phyloP scores from a whole-genome alignment of 352 stramenopile genomes.

The Globisporangium echinulatum region DNA sequence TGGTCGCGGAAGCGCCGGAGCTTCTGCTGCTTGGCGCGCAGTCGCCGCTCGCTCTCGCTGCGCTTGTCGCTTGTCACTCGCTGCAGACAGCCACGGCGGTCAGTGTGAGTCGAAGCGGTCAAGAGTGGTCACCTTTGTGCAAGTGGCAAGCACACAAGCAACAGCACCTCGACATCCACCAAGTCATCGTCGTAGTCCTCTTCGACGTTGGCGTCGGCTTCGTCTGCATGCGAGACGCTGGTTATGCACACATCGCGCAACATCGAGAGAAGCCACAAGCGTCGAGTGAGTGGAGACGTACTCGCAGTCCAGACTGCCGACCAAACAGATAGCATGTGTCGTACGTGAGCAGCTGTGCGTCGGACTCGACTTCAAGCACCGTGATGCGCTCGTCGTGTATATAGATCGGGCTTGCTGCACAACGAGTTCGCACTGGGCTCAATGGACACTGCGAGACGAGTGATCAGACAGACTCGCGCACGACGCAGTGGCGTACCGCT shows the following conservation, averaged over 20 bases:
- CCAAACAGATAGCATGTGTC: not conserved
- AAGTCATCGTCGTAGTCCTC: constrained; percentile 2
- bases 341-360: constrained; percentile 1
- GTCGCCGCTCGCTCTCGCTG: constrained; percentile 22
- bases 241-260: not conserved
- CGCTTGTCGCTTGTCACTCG: constrained; percentile 29
- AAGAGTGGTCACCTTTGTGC: not conserved
- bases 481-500: too few species aligned
- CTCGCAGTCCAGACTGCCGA: not conserved
- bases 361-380: not conserved
- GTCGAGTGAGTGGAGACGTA: too few species aligned
- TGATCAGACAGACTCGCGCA: too few species aligned
- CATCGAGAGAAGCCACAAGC: not conserved
- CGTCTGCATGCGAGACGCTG: not conserved
- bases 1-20: constrained; percentile 55
- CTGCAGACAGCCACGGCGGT: constrained; percentile 6
- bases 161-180: constrained; percentile 6
- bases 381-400: not conserved
- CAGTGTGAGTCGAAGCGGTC: not conserved
- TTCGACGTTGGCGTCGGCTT: not conserved
- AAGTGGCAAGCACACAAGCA: not conserved
- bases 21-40: constrained; percentile 29
- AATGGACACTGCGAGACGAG: too few species aligned
- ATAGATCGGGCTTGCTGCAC: constrained; percentile 2
- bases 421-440: not conserved